These are phyloP conservation scores for Obelidium mucronatum DNA, from an alignment of 192 early-diverging fungal species.

Conservation along the genomic window DNA sequence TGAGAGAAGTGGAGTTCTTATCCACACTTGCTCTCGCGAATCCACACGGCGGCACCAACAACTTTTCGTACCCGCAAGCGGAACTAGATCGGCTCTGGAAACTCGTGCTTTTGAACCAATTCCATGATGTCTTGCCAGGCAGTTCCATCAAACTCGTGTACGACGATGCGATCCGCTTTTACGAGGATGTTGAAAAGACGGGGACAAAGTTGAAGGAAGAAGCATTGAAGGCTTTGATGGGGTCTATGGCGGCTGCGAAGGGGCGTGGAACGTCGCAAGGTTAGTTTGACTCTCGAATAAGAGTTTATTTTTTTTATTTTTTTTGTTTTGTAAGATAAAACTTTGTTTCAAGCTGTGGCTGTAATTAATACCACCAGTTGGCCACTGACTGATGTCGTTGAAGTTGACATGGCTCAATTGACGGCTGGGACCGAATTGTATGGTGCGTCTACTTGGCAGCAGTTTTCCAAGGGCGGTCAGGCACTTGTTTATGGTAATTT, in stretches of 20 bases:
- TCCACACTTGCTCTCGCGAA: constrained; percentile 55
- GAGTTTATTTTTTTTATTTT: not conserved
- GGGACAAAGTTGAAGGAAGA: constrained; percentile 42
- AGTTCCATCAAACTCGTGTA: constrained; percentile 91
- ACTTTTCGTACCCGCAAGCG: constrained; percentile 68
- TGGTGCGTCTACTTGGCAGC: constrained; percentile 22
- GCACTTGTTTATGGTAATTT: constrained; percentile 27
- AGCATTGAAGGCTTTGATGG: constrained; percentile 38
- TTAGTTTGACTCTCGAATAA: not conserved
- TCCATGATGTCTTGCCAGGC: constrained; percentile 97
- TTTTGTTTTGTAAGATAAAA: too few species aligned
- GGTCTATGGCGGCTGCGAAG: not conserved
- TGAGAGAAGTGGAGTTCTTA: constrained; percentile 86
- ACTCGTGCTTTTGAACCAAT: constrained; percentile 90
- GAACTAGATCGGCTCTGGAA: constrained; percentile 90
- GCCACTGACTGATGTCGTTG: constrained; percentile 38
- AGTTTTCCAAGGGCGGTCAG: constrained; percentile 33
- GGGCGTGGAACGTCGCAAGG: not conserved
- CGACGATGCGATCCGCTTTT: constrained; percentile 74
- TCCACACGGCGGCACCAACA: not conserved
- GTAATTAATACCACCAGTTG: constrained; percentile 55
- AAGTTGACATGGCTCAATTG: constrained; percentile 21
- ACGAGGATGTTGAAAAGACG: constrained; percentile 48
- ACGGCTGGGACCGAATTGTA: constrained; percentile 3
- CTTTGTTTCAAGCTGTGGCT: constrained; percentile 15